Conservation (phyloP, 495 filamentous ascomycete genomes). For the Aspergillus affinis region DNA sequence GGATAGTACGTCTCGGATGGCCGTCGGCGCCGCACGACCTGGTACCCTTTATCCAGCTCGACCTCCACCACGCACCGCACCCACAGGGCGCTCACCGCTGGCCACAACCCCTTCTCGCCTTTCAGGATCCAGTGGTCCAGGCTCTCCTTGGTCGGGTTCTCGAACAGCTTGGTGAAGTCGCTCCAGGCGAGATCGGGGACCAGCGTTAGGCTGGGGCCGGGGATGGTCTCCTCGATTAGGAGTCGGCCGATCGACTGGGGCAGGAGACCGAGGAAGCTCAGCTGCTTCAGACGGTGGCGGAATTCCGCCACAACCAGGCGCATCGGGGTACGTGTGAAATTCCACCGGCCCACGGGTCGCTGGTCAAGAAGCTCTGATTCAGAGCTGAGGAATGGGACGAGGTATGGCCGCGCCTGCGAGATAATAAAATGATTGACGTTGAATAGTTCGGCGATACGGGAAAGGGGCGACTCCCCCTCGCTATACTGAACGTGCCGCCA, state of each 20-base stretch:
- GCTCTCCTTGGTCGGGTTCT: slow-evolving; percentile 72
- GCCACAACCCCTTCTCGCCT: slow-evolving; percentile 89
- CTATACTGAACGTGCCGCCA: slow-evolving; percentile 68
- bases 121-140: slow-evolving; percentile 83
- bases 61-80: slow-evolving; percentile 85
- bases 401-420: slow-evolving; percentile 91
- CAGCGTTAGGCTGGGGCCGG: slow-evolving; percentile 75
- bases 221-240: slow-evolving; percentile 83
- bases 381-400: slow-evolving; percentile 82
- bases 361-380: slow-evolving; percentile 76
- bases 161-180: slow-evolving; percentile 75
- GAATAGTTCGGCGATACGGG: slow-evolving; percentile 85
- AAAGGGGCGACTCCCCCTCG: slow-evolving; percentile 77
- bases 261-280: slow-evolving; percentile 73
- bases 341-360: slow-evolving; percentile 57
- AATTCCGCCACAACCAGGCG: slow-evolving; percentile 72
- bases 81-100: slow-evolving; percentile 78
- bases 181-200: slow-evolving; percentile 72
- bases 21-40: slow-evolving; percentile 64
- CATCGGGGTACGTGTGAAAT: slow-evolving; percentile 61
- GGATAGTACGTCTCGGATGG: slow-evolving; percentile 32
- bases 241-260: slow-evolving; percentile 70
- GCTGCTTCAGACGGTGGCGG: slow-evolving; percentile 77
- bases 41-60: slow-evolving; percentile 81
- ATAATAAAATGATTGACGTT: slow-evolving; percentile 98